Evolutionary conservation across 2,329 filamentous ascomycete genomes (phyloP).

Genomic region (Anthostomella pinea): DNA sequence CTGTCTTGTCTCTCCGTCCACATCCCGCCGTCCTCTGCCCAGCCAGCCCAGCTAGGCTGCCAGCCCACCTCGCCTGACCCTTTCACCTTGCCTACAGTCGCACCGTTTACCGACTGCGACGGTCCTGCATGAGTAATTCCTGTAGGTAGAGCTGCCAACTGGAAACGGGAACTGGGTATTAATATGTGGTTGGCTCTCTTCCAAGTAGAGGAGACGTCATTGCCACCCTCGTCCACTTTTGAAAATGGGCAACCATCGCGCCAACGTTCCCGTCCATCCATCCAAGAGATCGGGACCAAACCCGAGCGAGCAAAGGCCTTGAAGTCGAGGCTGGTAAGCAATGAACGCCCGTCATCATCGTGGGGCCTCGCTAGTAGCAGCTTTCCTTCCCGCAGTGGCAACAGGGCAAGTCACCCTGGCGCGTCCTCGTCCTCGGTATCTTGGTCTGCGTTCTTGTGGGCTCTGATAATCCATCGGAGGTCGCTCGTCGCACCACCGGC

Average conservation of each 20-base stretch:
- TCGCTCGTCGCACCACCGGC: neutral
- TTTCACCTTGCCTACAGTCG: slow-evolving; percentile 1
- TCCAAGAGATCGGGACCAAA: too few species aligned
- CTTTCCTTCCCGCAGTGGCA: too few species aligned
- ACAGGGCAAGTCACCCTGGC: neutral
- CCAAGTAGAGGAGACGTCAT: neutral
- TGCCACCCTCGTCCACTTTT: neutral
- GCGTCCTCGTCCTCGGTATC: neutral
- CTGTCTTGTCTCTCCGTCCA: too few species aligned
- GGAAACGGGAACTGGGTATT: neutral
- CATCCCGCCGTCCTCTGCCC: too few species aligned
- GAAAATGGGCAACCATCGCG: neutral
- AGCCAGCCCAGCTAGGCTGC: neutral
- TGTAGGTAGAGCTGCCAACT: too few species aligned
- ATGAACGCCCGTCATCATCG: too few species aligned
- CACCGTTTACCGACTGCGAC: slow-evolving; percentile 2
- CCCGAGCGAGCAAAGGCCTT: too few species aligned
- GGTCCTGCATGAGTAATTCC: neutral
- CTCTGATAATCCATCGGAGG: neutral
- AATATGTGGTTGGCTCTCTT: neutral
- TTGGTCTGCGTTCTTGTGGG: neutral
- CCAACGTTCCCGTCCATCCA: slow-evolving; percentile 1
- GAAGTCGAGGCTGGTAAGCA: too few species aligned
- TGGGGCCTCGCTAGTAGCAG: too few species aligned
- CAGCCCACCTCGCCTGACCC: neutral